Evolutionary conservation across 192 early-diverging fungal genomes (phyloP), one percentile per base, ranked within the genome.

Genomic region (Coemansia sp.): DNA sequence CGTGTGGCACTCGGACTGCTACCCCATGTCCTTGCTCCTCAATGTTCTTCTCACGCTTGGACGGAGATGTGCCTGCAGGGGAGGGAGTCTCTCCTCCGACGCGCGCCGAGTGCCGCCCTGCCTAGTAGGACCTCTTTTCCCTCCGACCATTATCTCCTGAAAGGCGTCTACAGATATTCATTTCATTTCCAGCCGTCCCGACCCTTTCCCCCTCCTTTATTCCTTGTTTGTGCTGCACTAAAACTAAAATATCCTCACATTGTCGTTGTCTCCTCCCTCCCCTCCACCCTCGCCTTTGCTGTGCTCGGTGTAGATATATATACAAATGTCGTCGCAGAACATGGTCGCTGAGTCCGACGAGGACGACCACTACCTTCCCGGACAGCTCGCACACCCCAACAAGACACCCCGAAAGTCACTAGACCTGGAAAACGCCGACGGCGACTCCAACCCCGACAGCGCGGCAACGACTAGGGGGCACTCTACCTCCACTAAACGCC

Each of bases 351-450:
- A 64, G n/a, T 59, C 80, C 35, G 76, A 78, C 45, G 81, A 78
- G 46, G 81, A 83, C 67, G 75, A 83, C 31, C 81, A 83, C 65
- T 83, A 83, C 62, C 68, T 74, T 39, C 37, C 62, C 39, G 60
- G 69, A 47, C 75, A 83, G 51, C 65, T 73, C 17, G 69, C 72
- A n/a, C 76, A 74, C 37, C 81, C 81, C 8, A 83, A 64, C 69
- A 83, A 83, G 59, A 24, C 81, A 20, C 61, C 46, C 36, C 67
- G 80, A 49, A 54, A 54, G 51, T 54, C 51, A 2, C 29, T 54
- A 54, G 51, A 54, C 15, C 27, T 54, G 51, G 56, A 58, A 35
- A n/a, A 35, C 0, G 47, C 47, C 32, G 53, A 58, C 56, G 37
- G 56, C 35, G 56, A 58, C 32, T 19, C 36, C 35, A n/a, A 49